These are phyloP conservation scores for Populus deltoides DNA, from an alignment of 345 rosid genomes.

Conservation along the genomic window DNA sequence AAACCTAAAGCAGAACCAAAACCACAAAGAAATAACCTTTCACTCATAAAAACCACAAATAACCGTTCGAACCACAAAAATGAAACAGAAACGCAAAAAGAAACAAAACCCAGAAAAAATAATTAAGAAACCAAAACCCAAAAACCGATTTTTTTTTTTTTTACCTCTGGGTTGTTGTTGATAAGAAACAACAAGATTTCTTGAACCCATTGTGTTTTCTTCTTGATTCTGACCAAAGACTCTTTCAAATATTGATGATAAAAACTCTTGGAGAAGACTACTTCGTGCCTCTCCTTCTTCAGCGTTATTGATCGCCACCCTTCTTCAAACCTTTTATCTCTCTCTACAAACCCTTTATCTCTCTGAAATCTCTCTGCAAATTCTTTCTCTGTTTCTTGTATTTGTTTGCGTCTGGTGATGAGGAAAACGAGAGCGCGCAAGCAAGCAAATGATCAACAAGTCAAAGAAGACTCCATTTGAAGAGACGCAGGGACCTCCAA, in stretches of 20 bases:
- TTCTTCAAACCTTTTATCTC: constrained; percentile 1
- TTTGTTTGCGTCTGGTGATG: neutral
- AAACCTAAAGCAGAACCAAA: neutral
- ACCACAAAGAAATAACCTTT: neutral
- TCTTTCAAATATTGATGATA: constrained; percentile 54
- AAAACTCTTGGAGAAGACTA: constrained; percentile 60
- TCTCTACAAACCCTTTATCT: neutral
- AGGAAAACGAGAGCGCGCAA: neutral
- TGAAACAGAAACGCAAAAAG: neutral
- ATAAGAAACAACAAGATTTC: constrained; percentile 26
- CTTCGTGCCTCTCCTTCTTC: constrained; percentile 46
- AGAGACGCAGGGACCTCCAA: constrained; percentile 25
- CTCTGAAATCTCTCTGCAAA: neutral
- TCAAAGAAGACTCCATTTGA: constrained; percentile 6
- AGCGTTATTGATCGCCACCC: constrained; percentile 49
- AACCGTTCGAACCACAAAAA: neutral
- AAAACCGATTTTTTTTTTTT: neutral
- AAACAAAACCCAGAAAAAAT: neutral
- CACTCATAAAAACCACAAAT: neutral
- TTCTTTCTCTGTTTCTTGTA: constrained; percentile 10
- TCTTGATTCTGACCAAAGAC: constrained; percentile 41
- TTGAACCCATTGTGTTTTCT: constrained; percentile 46
- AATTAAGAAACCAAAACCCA: neutral
- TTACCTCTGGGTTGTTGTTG: constrained; percentile 41
- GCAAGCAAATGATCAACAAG: neutral